Evolutionary conservation across 176 grass and related monocot genomes (phyloP), one percentile per base, ranked within the genome.

Genomic region (Metroxylon sagu): DNA sequence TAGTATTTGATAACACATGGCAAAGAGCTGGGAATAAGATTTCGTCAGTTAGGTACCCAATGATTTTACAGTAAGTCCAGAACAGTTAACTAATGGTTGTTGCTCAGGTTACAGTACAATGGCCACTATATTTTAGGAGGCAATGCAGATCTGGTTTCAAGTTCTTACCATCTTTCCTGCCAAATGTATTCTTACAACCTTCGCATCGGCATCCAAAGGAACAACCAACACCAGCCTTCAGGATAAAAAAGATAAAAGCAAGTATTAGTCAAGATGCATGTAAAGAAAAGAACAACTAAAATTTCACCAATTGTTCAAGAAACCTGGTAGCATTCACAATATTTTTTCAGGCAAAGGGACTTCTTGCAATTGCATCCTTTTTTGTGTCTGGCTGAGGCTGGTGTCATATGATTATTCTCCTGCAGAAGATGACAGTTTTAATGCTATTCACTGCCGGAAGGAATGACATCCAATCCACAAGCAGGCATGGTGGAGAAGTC

Each of bases 331-430:
- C 74, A 77, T 69, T 77, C 74, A 27, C 74, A 77, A 52, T 77
- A 77, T 69, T 70, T 77, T 51, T 77, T 77, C n/a, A 77, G 65
- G 29, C 74, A 77, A 26, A 67, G 64, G 61, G 74, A 77, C 27
- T 77, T 77, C 60, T 77, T 77, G 55, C 74, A 77, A 62, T 77
- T 77, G 48, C 74, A 77, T 43, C 74, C 74, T 69, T 65, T 77
- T 60, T 77, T 77, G 25, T 77, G 74, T 54, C 74, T 67, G 4
- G 74, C 66, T 54, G 74, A 77, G 52, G 21, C 29, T 26, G 74
- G 74, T 43, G 74, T 77, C 7, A 21, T 49, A 16, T 59, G 56
- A 21, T 52, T 28, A 62, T 25, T 77, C 27, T 77, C 74, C 74
- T 77, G 50, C 39, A 69, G 17, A 55, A 54, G 10, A 19, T 27